Percentiles rank a stretch among this genome's conserved stretches.
These are phyloP conservation scores for Penstemon eatonii DNA, from an alignment of 257 asterid genomes.

Conservation along the genomic window DNA sequence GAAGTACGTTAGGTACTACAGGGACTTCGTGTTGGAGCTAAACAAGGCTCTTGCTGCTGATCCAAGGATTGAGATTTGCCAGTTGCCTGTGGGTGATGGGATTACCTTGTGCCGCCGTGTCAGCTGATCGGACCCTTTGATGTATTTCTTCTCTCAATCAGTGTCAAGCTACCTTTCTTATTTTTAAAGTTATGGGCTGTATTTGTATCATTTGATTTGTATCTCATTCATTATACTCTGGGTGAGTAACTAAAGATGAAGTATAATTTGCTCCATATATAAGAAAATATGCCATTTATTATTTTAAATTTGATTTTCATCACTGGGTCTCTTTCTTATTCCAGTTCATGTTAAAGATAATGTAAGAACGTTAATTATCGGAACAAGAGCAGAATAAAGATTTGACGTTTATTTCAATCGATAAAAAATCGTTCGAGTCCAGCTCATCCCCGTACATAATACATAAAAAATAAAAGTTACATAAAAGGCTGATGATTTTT, in stretches of 20 bases:
- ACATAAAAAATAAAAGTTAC: no score
- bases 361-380: no score
- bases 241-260: not conserved
- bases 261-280: not conserved
- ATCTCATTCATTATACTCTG: not conserved
- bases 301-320: no score
- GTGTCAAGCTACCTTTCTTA: not conserved
- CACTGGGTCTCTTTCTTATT: no score
- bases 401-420: no score
- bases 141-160: not conserved
- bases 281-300: no score
- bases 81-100: slow-evolving; percentile 95
- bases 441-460: no score
- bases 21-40: slow-evolving; percentile 80
- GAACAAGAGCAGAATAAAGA: no score
- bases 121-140: slow-evolving; percentile 36
- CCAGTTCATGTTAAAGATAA: no score
- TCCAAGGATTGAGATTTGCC: slow-evolving; percentile 86
- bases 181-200: not conserved
- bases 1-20: slow-evolving; percentile 70
- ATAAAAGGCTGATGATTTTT: no score
- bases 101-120: slow-evolving; percentile 89
- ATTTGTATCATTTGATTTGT: slow-evolving; percentile 23
- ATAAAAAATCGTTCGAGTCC: no score
- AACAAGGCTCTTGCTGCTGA: slow-evolving; percentile 87